Evolutionary conservation across 164 flowering plant species (phyloP), one percentile per base, ranked within the genome.

Genomic region (Umbellularia californica): DNA sequence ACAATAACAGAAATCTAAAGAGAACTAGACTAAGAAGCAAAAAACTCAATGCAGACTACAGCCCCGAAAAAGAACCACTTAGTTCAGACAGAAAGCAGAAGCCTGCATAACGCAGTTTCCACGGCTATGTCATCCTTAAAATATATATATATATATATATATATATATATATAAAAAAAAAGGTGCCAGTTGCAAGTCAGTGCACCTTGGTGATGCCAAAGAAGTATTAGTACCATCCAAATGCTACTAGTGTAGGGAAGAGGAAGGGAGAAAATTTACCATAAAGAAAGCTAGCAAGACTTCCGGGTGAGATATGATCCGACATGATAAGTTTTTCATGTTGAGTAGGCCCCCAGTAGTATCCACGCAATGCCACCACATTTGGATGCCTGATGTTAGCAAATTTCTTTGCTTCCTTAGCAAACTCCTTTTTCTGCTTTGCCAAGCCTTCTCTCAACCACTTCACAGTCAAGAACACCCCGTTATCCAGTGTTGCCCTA

Each of bases 381-480:
- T 96, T 96, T 0, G 98, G 99, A 79, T 96, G 99, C 77, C 97
- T 85, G 65, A 96, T 96, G 75, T 92, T 92, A 27, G 94, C 88
- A 81, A 94, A 92, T 50, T 92, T 96, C 82, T 89, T 94, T 50
- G 97, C 98, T 83, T 93, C 99, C 81, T 92, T 96, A 0, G 90
- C 89, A 77, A 96, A 96, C 70, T 96, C 99, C 77, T 95, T 95
- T 76, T 87, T 88, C 74, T 85, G 98, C 78, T 91, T 96, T 15
- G 97, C 98, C 25, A 93, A 93, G 60, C 99, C 99, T 89, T 92
- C 99, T 79, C 97, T 87, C 77, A 96, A 81, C 99, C 99, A 96
- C 80, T 96, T 96, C 70, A 96, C 99, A 65, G 98, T 92, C 84
- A 96, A 81, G 78, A 92, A 85, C 58, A 86, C 13, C 65, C 98